phyloP scores from a whole-genome alignment of 768 basidiomycete species.

The Lactarius akahatsu region DNA sequence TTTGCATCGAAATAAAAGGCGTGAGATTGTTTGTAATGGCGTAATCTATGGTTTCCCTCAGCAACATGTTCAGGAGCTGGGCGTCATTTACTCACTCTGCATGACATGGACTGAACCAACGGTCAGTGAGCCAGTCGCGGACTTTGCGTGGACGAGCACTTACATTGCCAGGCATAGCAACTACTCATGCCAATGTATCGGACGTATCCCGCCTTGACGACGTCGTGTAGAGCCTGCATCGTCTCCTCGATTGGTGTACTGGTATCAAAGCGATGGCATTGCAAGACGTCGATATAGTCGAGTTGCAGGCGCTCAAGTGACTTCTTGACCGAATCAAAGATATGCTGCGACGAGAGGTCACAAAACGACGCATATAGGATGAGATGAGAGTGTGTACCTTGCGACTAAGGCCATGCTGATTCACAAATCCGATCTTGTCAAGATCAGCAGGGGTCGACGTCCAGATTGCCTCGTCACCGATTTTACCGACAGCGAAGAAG shows the following conservation, averaged over 20 bases:
- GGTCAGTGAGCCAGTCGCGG: constrained; percentile 14
- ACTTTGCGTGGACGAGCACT: constrained; percentile 8
- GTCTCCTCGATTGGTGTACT: constrained; percentile 37
- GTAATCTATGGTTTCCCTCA: constrained; percentile 26
- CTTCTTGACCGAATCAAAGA: constrained; percentile 65
- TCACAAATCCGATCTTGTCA: constrained; percentile 38
- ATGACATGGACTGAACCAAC: constrained; percentile 19
- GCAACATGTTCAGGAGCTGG: constrained; percentile 15
- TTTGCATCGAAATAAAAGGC: constrained; percentile 29
- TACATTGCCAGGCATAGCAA: constrained; percentile 36
- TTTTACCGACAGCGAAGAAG: constrained; percentile 7
- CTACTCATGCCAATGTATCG: constrained; percentile 38
- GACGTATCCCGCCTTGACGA: constrained; percentile 41
- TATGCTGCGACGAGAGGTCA: constrained; percentile 47
- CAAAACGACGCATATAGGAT: neutral
- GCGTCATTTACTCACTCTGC: constrained; percentile 20
- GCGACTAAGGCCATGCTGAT: constrained; percentile 39
- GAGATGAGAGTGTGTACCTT: constrained; percentile 33
- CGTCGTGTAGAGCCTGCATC: constrained; percentile 42
- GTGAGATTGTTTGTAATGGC: constrained; percentile 24
- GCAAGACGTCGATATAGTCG: constrained; percentile 75
- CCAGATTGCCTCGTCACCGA: neutral
- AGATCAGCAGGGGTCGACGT: constrained; percentile 9
- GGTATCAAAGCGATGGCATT: constrained; percentile 45
- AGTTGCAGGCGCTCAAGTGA: constrained; percentile 66